phyloP scores from a whole-genome alignment of 352 stramenopile genomes.

The Phytopythium vexans region DNA sequence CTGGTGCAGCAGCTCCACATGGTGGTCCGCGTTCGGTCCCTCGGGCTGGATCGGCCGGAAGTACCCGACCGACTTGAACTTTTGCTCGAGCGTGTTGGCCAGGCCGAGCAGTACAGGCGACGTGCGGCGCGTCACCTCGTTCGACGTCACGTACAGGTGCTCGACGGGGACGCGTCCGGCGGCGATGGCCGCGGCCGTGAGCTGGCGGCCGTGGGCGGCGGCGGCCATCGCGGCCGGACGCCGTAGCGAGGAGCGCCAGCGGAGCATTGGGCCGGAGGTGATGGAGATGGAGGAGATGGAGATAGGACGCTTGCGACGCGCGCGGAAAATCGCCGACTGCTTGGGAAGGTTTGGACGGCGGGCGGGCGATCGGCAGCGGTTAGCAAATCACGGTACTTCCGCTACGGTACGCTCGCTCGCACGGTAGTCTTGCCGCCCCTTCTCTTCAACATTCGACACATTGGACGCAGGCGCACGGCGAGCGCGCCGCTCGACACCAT shows the following conservation, averaged over 20 bases:
- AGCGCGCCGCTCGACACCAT: too few relatives aligned
- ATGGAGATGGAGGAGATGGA: neutral
- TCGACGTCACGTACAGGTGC: constrained; percentile 69
- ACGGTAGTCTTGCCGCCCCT: too few relatives aligned
- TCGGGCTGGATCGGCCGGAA: constrained; percentile 72
- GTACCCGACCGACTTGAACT: constrained; percentile 68
- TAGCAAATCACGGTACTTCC: too few relatives aligned
- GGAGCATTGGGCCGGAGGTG: neutral
- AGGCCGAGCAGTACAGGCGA: constrained; percentile 70
- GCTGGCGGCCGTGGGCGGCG: constrained; percentile 11
- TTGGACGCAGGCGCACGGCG: too few relatives aligned
- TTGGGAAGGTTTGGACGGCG: neutral
- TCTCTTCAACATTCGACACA: neutral
- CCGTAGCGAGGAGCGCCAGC: neutral
- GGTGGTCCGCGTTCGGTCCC: constrained; percentile 40
- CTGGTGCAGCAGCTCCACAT: constrained; percentile 65
- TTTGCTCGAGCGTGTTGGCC: constrained; percentile 67
- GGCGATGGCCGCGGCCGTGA: constrained; percentile 33
- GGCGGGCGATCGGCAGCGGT: neutral
- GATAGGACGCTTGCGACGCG: neutral
- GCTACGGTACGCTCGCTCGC: too few relatives aligned
- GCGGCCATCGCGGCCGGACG: neutral
- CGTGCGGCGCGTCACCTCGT: constrained; percentile 53
- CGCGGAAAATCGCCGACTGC: neutral
- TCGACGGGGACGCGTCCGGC: constrained; percentile 50